Evolutionary conservation across 2,329 filamentous ascomycete genomes (phyloP).

Genomic region (Bertia moriformis): DNA sequence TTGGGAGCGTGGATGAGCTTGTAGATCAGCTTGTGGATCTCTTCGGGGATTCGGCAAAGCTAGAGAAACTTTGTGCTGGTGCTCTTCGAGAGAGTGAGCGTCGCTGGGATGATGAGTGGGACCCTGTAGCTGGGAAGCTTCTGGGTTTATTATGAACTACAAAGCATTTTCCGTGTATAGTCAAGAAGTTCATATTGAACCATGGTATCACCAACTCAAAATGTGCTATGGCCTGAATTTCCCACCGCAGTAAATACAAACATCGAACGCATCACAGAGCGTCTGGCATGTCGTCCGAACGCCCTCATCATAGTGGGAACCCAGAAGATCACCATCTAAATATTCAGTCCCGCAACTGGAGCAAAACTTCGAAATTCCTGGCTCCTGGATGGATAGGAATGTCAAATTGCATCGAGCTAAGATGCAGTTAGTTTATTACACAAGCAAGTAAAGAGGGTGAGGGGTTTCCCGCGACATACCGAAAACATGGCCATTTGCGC

Average conservation of each 20-base stretch:
- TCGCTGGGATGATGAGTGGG: conserved; percentile 90
- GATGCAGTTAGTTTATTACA: too few relatives aligned
- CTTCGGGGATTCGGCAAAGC: conserved; percentile 37
- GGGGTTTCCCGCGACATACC: too few relatives aligned
- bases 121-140: conserved; percentile 62
- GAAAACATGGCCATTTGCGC: background rate
- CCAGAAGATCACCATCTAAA: background rate
- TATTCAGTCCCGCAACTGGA: background rate
- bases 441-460: too few relatives aligned
- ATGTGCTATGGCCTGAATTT: too few relatives aligned
- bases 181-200: too few relatives aligned
- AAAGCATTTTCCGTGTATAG: too few relatives aligned
- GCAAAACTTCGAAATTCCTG: background rate
- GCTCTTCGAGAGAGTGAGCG: conserved; percentile 60
- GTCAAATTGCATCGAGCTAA: background rate
- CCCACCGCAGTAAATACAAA: background rate
- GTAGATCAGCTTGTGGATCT: conserved; percentile 46
- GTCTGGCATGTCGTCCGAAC: background rate
- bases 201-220: too few relatives aligned
- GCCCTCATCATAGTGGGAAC: background rate
- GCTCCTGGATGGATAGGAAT: background rate
- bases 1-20: conserved; percentile 57
- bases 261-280: background rate
- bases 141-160: conserved; percentile 33
- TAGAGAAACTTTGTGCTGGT: conserved; percentile 50